phyloP scores from a whole-genome alignment of 441 rosid genomes.

The Eutrema salsugineum region DNA sequence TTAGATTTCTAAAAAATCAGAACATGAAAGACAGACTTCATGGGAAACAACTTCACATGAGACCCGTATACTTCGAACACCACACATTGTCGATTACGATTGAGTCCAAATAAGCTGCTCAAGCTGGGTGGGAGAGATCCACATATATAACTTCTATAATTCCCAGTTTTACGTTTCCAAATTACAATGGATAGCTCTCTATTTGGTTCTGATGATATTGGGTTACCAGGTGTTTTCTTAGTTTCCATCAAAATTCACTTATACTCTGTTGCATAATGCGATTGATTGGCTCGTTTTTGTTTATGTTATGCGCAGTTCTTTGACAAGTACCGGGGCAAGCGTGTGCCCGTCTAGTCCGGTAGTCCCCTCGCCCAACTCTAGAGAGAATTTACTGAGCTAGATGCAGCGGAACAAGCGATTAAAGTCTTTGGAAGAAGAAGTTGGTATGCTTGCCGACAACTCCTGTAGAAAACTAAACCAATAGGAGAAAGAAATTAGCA shows the following conservation, averaged over 20 bases:
- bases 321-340: constrained; percentile 38
- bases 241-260: neutral
- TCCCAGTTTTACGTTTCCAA: neutral
- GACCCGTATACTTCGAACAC: neutral
- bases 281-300: neutral
- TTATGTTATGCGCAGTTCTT: constrained; percentile 24
- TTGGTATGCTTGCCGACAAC: constrained; percentile 5
- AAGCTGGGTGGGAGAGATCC: neutral
- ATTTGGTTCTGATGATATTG: neutral
- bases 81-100: neutral
- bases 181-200: neutral
- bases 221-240: neutral
- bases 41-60: neutral
- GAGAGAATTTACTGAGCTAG: constrained; percentile 10
- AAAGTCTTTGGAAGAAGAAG: constrained; percentile 8
- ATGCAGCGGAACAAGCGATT: constrained; percentile 3
- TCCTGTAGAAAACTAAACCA: constrained; percentile 20
- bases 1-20: neutral
- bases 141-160: neutral
- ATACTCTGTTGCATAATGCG: neutral
- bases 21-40: neutral
- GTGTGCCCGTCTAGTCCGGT: constrained; percentile 34
- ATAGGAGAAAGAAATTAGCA: constrained; percentile 20
- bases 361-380: neutral
- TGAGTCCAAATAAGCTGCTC: neutral